phyloP scores from a whole-genome alignment of 2,329 filamentous ascomycete genomes.

The Diaporthe batatas region DNA sequence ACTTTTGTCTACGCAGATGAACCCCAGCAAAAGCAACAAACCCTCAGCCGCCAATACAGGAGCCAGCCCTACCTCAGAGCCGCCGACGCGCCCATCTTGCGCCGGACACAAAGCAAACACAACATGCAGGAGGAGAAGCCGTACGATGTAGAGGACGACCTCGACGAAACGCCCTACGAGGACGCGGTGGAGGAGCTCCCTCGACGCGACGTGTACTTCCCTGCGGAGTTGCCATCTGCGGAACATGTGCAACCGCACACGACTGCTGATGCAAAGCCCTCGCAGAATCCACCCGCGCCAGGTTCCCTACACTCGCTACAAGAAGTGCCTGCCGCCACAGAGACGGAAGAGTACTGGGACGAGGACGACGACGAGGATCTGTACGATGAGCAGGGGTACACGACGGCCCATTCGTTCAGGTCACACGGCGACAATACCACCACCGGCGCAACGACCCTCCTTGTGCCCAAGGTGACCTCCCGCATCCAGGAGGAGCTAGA shows the following conservation, averaged over 20 bases:
- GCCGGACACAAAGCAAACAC: conserved; percentile 61
- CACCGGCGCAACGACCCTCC: conserved; percentile 67
- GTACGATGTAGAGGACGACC: conserved; percentile 49
- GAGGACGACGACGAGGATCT: conserved; percentile 79
- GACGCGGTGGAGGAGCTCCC: conserved; percentile 60
- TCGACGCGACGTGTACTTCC: conserved; percentile 43
- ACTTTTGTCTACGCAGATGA: conserved; percentile 48
- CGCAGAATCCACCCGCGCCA: conserved; percentile 41
- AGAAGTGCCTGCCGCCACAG: conserved; percentile 51
- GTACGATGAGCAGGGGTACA: conserved; percentile 78
- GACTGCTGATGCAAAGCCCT: conserved; percentile 27
- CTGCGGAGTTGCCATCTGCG: background rate
- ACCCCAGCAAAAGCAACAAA: conserved; percentile 49
- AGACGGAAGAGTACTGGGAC: conserved; percentile 81
- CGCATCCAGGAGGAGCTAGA: conserved; percentile 81
- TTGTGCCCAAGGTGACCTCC: conserved; percentile 79
- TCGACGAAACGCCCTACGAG: conserved; percentile 58
- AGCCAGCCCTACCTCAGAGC: conserved; percentile 66
- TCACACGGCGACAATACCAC: conserved; percentile 76
- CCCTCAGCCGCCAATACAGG: conserved; percentile 60
- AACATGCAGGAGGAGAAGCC: conserved; percentile 45
- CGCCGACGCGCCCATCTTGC: conserved; percentile 54
- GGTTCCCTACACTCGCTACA: background rate
- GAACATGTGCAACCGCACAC: conserved; percentile 28
- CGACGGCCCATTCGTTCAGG: conserved; percentile 80